A percentile compares a stretch with the other conserved stretches of the same genome.
Evolutionary conservation across 2,329 filamentous ascomycete species (phyloP).

Genomic region (Sarocladiaceae sp.): DNA sequence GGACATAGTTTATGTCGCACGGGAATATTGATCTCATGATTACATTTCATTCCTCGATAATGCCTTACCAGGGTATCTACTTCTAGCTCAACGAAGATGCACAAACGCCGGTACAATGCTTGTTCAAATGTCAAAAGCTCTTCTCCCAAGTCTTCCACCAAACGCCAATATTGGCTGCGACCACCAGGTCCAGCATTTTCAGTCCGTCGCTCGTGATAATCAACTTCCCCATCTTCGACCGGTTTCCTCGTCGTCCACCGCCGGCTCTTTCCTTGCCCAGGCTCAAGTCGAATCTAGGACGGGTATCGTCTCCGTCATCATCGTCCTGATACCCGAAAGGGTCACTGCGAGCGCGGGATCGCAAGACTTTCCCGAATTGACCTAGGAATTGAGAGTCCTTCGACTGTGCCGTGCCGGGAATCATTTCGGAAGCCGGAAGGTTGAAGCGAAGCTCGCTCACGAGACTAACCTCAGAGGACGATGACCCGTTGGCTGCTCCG

Average conservation of each 20-base stretch:
- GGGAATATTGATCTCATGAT: too few species aligned
- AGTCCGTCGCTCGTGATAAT: conserved; percentile 84
- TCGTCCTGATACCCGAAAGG: conserved; percentile 16
- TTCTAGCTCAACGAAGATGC: neutral
- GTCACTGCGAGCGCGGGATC: conserved; percentile 5
- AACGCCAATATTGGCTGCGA: conserved; percentile 84
- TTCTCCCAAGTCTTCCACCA: conserved; percentile 88
- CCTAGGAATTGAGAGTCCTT: conserved; percentile 27
- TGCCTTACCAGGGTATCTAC: conserved; percentile 1
- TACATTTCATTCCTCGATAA: neutral
- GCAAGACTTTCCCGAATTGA: conserved; percentile 30
- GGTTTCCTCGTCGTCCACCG: conserved; percentile 76
- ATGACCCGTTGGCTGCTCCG: conserved; percentile 11
- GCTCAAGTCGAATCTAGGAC: conserved; percentile 55
- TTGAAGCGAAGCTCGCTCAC: conserved; percentile 90
- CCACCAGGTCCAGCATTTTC: conserved; percentile 91
- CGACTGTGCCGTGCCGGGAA: conserved; percentile 25
- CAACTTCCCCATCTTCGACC: conserved; percentile 89
- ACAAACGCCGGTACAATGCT: neutral
- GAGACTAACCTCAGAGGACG: conserved; percentile 12
- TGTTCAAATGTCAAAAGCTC: conserved; percentile 25
- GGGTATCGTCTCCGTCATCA: conserved; percentile 23
- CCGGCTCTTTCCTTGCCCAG: conserved; percentile 79
- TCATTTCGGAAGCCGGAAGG: conserved; percentile 56
- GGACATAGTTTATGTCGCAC: too few species aligned